Conservation (phyloP, 1,284 basidiomycete species). For the Cryptococcus sp. region DNA sequence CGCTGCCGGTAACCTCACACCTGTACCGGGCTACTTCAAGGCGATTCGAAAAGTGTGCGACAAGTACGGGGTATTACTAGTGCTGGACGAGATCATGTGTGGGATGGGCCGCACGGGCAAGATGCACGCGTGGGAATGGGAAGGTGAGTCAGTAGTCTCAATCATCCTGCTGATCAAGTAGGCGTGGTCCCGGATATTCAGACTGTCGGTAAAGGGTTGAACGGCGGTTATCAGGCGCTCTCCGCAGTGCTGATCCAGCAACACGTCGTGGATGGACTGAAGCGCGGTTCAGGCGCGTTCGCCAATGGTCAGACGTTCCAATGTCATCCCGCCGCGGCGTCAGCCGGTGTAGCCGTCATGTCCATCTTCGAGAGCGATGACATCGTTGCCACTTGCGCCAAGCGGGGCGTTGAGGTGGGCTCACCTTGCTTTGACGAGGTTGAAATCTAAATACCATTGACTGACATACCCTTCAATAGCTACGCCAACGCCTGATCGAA, state of each 20-base stretch:
- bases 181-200: constrained; percentile 68
- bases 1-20: constrained; percentile 62
- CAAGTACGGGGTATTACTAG: constrained; percentile 80
- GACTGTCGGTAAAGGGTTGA: constrained; percentile 80
- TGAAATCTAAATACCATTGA: not conserved
- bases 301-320: constrained; percentile 85
- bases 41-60: constrained; percentile 85
- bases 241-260: constrained; percentile 75
- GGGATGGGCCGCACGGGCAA: constrained; percentile 79
- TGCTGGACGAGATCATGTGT: constrained; percentile 82
- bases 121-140: constrained; percentile 82
- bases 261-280: constrained; percentile 68
- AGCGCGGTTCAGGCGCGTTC: constrained; percentile 61
- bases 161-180: constrained; percentile 1
- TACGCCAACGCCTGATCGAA: constrained; percentile 10
- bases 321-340: constrained; percentile 72
- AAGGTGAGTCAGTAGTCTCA: constrained; percentile 58
- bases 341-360: constrained; percentile 76
- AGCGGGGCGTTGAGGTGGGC: constrained; percentile 22
- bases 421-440: not conserved
- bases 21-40: constrained; percentile 46
- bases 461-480: not conserved
- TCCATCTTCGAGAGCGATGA: constrained; percentile 64
- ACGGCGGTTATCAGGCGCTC: constrained; percentile 82
- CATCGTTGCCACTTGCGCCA: constrained; percentile 16